Base-by-base conservation (phyloP, 2,329 filamentous ascomycete genomes). In the Neurospora sp. region DNA sequence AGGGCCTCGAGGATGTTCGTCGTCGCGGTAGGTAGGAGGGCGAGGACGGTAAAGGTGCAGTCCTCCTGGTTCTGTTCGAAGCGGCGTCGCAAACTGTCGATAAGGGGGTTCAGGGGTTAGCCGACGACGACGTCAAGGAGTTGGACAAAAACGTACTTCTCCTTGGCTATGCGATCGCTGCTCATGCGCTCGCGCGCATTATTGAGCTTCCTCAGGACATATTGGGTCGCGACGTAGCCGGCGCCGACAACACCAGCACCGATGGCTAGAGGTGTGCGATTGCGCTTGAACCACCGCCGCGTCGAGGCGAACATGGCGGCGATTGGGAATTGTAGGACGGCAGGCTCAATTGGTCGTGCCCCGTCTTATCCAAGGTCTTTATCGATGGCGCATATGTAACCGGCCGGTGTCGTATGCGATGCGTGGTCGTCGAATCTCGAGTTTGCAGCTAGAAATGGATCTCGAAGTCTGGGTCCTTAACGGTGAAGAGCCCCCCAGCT, bases 21-120 rank as follows among this genome's bases (percentile, higher is more conserved):
- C 33, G 94, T 94, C 7, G 93, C 92, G 40, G 95, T 97, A 4
- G 96, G 96, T 10, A 99, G 86, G 69, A 99, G 89, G 38, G 95
- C 96, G n/a, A 98, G 89, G 66, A 98, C 93, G 43, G 96, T 99
- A 79, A 96, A 97, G 67, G 95, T 97, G 82, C 96, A 99, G 81
- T 99, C 96, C 79, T 97, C 95, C 79, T 99, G 96, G 80, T 99
- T 99, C 81, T 99, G 96, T 80, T 98, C 93, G 82, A 99, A 99
- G 78, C 96, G 92, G 71, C 96, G 91, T 68, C 94, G 93, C 72
- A 99, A 87, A 81, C 95, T 98, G 76, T 38, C n/a, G 6, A 74
- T 70, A 58, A 46, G n/a, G 40, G 42, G 15, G 28, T 69, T 72
- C 23, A 72, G 68, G 52, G 52, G 52, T 66, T 68, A 43, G 33